Percentiles rank a stretch among this genome's conserved stretches.
Evolutionary conservation across 2,329 filamentous ascomycete species (phyloP).

Genomic region (Lasiodiplodia sp.): DNA sequence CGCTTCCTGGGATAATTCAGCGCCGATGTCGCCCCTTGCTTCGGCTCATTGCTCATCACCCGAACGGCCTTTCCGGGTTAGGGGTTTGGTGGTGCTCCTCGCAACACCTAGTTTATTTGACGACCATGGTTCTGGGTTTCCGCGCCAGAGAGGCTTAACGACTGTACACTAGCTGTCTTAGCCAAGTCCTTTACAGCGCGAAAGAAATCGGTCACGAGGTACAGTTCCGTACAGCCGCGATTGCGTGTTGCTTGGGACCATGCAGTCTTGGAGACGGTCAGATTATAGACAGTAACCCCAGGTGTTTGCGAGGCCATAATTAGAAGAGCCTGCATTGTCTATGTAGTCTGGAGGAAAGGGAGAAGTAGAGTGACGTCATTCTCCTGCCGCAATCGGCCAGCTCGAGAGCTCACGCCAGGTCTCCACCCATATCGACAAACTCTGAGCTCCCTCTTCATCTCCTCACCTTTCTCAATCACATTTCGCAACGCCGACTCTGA

Average conservation of each 20-base stretch:
- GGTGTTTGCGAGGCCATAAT: not conserved
- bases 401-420: conserved; percentile 15
- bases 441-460: not conserved
- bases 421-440: conserved; percentile 12
- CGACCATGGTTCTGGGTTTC: too few relatives aligned
- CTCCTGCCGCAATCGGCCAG: not conserved
- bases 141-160: too few relatives aligned
- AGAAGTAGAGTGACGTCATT: not conserved
- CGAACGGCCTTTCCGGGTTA: not conserved
- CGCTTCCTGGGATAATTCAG: not conserved
- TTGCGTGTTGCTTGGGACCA: too few relatives aligned
- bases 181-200: too few relatives aligned
- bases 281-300: too few relatives aligned
- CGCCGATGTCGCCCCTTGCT: not conserved
- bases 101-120: not conserved
- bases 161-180: too few relatives aligned
- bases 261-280: too few relatives aligned
- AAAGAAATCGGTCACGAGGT: too few relatives aligned
- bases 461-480: not conserved
- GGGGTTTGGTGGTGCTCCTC: not conserved
- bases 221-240: too few relatives aligned
- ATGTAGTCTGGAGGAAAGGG: not conserved
- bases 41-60: not conserved
- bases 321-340: not conserved
- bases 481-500: not conserved